Conservation (phyloP, 2,329 filamentous ascomycete genomes). For the Alternaria sp. region DNA sequence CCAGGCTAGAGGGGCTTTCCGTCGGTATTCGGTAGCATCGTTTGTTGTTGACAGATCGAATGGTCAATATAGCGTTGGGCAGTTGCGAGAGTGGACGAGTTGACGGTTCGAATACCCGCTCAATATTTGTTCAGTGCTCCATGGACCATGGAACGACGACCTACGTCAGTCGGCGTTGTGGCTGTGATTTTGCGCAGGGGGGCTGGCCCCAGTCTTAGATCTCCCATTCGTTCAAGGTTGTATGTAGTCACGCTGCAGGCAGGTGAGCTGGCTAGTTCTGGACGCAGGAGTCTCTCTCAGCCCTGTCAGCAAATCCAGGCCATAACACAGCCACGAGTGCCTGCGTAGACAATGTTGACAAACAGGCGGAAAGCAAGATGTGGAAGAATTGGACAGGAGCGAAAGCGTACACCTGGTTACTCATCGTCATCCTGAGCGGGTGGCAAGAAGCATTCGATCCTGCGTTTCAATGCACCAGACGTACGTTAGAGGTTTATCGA, state of each 20-base stretch:
- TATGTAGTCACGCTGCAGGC: background rate
- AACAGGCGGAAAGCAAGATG: background rate
- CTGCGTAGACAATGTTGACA: background rate
- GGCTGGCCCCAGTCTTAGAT: background rate
- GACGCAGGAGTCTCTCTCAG: background rate
- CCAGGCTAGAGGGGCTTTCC: too few species aligned
- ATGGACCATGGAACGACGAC: background rate
- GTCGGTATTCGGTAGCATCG: too few species aligned
- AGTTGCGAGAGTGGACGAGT: too few species aligned
- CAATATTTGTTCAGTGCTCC: too few species aligned
- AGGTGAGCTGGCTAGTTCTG: background rate
- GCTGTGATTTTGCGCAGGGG: background rate
- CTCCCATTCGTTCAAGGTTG: background rate
- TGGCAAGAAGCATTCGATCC: too few species aligned
- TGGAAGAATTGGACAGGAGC: rapidly evolving
- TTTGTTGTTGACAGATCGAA: too few species aligned
- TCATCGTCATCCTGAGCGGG: background rate
- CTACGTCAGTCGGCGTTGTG: background rate
- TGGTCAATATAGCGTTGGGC: too few species aligned
- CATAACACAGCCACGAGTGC: background rate
- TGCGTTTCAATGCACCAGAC: background rate
- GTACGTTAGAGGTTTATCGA: background rate
- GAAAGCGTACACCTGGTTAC: background rate
- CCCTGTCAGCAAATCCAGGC: background rate
- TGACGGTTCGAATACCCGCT: too few species aligned